Evolutionary conservation across 371 early-diverging fungal species (phyloP).

Genomic region (Chytridium lagenaria): DNA sequence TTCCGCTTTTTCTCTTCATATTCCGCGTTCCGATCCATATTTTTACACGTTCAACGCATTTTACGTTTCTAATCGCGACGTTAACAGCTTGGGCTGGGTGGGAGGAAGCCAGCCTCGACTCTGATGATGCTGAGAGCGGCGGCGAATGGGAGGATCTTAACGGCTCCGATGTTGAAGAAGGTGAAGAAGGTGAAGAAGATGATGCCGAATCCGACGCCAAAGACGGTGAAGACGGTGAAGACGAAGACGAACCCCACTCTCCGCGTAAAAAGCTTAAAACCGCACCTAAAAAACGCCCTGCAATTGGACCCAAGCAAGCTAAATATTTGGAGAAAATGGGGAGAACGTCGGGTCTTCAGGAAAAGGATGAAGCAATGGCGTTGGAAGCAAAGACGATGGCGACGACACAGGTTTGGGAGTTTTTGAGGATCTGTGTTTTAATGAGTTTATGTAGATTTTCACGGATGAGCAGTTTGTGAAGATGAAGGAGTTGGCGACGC

Average conservation of each 20-base stretch:
- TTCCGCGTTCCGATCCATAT: no score
- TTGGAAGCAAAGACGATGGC: constrained; percentile 5
- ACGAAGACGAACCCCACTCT: constrained; percentile 58
- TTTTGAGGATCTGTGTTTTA: neutral
- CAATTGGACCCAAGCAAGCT: constrained; percentile 31
- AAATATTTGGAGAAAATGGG: constrained; percentile 25
- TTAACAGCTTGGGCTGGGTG: constrained; percentile 58
- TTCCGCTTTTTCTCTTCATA: no score
- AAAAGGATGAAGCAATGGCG: constrained; percentile 19
- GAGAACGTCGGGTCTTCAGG: constrained; percentile 24
- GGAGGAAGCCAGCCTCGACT: constrained; percentile 56
- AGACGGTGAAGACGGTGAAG: constrained; percentile 45
- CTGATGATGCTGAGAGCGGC: constrained; percentile 39
- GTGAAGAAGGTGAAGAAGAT: constrained; percentile 48
- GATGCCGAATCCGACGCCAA: constrained; percentile 48
- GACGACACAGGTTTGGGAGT: constrained; percentile 1
- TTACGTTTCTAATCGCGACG: no score
- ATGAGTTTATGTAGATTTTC: constrained; percentile 64
- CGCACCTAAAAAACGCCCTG: constrained; percentile 18
- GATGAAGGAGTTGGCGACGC: constrained; percentile 73
- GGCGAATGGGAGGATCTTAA: constrained; percentile 60
- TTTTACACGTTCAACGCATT: no score
- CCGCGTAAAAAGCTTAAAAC: constrained; percentile 46
- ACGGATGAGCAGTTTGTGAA: constrained; percentile 92
- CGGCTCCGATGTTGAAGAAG: constrained; percentile 40